A percentile compares a stretch with the other conserved stretches of the same genome.
Conservation (phyloP, 169 alveolate species). For the Plasmodium blacklocki region DNA sequence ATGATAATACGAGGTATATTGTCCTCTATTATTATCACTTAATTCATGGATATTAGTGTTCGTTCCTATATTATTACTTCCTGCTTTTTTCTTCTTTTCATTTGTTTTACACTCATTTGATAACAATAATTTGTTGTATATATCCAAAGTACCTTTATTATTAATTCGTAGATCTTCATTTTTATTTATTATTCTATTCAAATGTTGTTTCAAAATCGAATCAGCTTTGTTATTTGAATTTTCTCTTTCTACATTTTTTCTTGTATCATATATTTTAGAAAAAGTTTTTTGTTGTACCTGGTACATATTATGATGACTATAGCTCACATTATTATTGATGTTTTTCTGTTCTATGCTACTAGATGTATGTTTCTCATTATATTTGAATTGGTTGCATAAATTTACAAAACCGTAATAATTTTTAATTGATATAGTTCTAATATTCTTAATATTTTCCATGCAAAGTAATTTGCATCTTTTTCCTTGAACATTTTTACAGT, state of each 20-base stretch:
- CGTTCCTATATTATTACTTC: conserved; percentile 17
- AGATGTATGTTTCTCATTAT: conserved; percentile 1
- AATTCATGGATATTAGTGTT: conserved; percentile 25
- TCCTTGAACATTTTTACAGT: conserved; percentile 26
- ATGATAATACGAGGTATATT: conserved; percentile 47
- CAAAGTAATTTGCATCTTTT: conserved; percentile 52
- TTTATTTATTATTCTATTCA: conserved; percentile 35
- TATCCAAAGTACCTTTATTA: conserved; percentile 29
- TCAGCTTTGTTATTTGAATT: conserved; percentile 58
- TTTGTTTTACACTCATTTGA: conserved; percentile 19
- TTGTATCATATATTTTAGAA: conserved; percentile 75
- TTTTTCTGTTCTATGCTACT: conserved; percentile 19
- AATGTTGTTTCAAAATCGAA: conserved; percentile 11
- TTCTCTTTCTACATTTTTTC: conserved; percentile 68
- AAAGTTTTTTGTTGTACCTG: conserved; percentile 13
- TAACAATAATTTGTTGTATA: conserved; percentile 11
- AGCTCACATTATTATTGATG: not conserved
- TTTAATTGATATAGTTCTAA: conserved; percentile 28
- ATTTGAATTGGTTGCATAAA: conserved; percentile 8
- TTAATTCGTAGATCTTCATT: conserved; percentile 57
- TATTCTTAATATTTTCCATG: conserved; percentile 22
- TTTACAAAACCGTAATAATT: conserved; percentile 47
- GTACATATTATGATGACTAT: too few species aligned
- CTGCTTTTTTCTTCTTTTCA: conserved; percentile 31
- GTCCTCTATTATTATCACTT: conserved; percentile 35